Conservation (phyloP, 495 filamentous ascomycete species). For the Hypoxylon perforatum region DNA sequence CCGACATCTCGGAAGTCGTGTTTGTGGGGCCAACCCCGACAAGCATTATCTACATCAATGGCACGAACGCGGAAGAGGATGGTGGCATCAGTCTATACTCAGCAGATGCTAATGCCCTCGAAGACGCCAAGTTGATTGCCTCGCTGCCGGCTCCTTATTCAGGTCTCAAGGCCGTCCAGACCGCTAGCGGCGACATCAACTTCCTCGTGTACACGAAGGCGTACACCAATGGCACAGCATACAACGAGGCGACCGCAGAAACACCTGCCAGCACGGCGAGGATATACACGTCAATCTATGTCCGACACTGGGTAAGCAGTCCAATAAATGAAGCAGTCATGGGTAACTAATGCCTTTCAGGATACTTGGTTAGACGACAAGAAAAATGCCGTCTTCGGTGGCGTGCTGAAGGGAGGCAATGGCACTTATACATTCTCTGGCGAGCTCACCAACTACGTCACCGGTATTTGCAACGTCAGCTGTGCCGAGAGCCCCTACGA, state of each 20-base stretch:
- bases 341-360: conserved; percentile 15
- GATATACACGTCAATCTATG: conserved; percentile 67
- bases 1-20: conserved; percentile 67
- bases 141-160: conserved; percentile 71
- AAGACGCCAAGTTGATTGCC: conserved; percentile 49
- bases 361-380: conserved; percentile 65
- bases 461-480: conserved; percentile 59
- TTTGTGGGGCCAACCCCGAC: conserved; percentile 69
- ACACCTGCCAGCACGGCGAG: conserved; percentile 60
- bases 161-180: conserved; percentile 69
- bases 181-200: conserved; percentile 67
- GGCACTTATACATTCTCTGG: conserved; percentile 50
- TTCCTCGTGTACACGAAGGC: conserved; percentile 70
- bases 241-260: conserved; percentile 62
- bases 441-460: conserved; percentile 61
- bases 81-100: conserved; percentile 64
- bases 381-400: conserved; percentile 73
- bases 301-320: conserved; percentile 66
- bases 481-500: conserved; percentile 57
- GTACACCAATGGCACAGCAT: conserved; percentile 66
- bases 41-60: conserved; percentile 67
- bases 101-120: conserved; percentile 56
- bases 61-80: conserved; percentile 66
- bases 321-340: neutral
- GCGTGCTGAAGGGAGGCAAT: conserved; percentile 59